Evolutionary conservation across 768 basidiomycete genomes (phyloP), one percentile per base, ranked within the genome.

Genomic region (Leccinum sublutescens): DNA sequence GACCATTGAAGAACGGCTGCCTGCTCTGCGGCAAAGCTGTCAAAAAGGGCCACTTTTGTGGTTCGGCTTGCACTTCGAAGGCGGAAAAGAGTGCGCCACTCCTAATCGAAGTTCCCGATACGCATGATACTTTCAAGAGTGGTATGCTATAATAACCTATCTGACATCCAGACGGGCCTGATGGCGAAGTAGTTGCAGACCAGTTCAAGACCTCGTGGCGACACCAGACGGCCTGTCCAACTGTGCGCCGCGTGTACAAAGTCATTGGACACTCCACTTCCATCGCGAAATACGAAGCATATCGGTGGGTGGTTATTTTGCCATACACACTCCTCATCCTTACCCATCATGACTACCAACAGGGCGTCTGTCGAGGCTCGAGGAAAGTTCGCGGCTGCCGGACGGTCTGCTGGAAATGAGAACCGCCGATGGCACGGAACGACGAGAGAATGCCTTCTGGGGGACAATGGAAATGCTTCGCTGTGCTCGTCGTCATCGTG

Each of bases 381-480:
- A 50, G 87, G 87, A 1, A 80, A 86, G 31, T 89, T 88, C 60
- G 77, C 68, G 3, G 64, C 77, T 36, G 62, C 78, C 4, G 85
- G 85, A 36, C 77, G 84, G 49, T 82, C 85, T 5, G 72, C 82
- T 29, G 88, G 88, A 31, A 89, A 89, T 62, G 86, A 88, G 70
- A 86, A 87, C 62, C 83, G 87, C 31, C 82, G 88, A 21, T 89
- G 86, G 87, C 88, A 89, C 68, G 88, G 88, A 19, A 89, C 88
- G 11, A 79, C 80, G 36, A 77, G 88, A 17, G 78, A 82, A 51
- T 89, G 88, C 71, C 82, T 78, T 49, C 69, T 89, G 2, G 86
- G 86, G 8, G 85, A 88, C 66, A 82, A 79, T 29, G 85, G 86
- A 6, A 78, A 83, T 38, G 76, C 79, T 2, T 75, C 75, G 50